Conservation (phyloP, 495 filamentous ascomycete species). For the Tuber brumale region DNA sequence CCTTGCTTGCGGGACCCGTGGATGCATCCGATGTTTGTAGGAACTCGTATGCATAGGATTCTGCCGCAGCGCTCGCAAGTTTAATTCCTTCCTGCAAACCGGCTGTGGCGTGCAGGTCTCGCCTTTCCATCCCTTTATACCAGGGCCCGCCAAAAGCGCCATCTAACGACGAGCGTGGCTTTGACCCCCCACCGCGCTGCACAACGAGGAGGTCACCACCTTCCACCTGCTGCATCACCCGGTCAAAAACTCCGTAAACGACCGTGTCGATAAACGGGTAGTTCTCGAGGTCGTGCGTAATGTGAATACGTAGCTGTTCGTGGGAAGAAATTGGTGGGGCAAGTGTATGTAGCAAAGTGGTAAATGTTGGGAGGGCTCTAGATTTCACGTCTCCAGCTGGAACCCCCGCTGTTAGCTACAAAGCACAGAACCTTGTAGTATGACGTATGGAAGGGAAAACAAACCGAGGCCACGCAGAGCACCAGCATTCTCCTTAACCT, state of each 20-base stretch:
- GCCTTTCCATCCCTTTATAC: conserved; percentile 66
- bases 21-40: conserved; percentile 67
- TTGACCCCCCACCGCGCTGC: conserved; percentile 77
- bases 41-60: conserved; percentile 78
- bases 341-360: conserved; percentile 85
- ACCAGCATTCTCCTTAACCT: conserved; percentile 86
- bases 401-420: neutral
- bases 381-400: conserved; percentile 82
- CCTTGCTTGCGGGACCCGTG: conserved; percentile 64
- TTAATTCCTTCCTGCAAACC: conserved; percentile 84
- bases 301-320: conserved; percentile 95
- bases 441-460: conserved; percentile 22
- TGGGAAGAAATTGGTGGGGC: conserved; percentile 96
- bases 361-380: conserved; percentile 89
- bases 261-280: conserved; percentile 93
- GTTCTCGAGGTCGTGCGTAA: conserved; percentile 86
- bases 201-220: conserved; percentile 95
- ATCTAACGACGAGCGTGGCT: conserved; percentile 57
- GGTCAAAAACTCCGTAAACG: conserved; percentile 85
- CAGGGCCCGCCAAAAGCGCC: conserved; percentile 72
- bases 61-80: conserved; percentile 76
- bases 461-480: conserved; percentile 73
- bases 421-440: conserved; percentile 28
- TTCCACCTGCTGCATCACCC: conserved; percentile 97
- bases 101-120: conserved; percentile 71